Evolutionary conservation across 257 asterid species (phyloP).

Genomic region (Coffea canephora): DNA sequence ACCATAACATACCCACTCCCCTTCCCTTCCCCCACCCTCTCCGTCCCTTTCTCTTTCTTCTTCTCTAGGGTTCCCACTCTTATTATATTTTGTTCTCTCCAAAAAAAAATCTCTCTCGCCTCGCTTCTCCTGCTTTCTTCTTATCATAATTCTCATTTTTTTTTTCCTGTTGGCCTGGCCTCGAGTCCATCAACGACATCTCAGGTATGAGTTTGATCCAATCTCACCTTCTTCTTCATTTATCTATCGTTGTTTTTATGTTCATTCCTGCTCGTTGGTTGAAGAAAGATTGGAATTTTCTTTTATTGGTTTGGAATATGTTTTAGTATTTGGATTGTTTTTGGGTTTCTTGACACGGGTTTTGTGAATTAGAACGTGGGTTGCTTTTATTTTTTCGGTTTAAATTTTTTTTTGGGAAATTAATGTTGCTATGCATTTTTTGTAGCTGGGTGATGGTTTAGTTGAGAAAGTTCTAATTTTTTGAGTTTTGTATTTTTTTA

Average conservation of each 20-base stretch:
- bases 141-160: not conserved
- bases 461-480: slow-evolving; percentile 13
- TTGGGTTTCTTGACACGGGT: slow-evolving; percentile 8
- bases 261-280: not conserved
- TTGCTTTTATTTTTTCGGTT: not conserved
- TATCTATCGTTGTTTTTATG: not conserved
- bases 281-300: not conserved
- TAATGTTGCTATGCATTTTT: not conserved
- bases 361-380: slow-evolving; percentile 3
- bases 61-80: slow-evolving; percentile 31
- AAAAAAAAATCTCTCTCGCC: not conserved
- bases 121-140: not conserved
- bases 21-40: not conserved
- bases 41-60: slow-evolving; percentile 6
- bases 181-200: not conserved
- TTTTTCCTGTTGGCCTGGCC: not conserved
- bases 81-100: not conserved
- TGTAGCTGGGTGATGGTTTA: not conserved
- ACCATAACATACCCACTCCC: slow-evolving; percentile 14
- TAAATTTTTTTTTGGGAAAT: not conserved
- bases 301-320: not conserved
- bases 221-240: not conserved
- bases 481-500: slow-evolving; percentile 13
- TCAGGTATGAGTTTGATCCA: slow-evolving; percentile 24
- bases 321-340: not conserved